Percentiles rank a stretch among this genome's conserved stretches.
phyloP scores from a whole-genome alignment of 164 flowering plant genomes.

The Nelumbo lutea region DNA sequence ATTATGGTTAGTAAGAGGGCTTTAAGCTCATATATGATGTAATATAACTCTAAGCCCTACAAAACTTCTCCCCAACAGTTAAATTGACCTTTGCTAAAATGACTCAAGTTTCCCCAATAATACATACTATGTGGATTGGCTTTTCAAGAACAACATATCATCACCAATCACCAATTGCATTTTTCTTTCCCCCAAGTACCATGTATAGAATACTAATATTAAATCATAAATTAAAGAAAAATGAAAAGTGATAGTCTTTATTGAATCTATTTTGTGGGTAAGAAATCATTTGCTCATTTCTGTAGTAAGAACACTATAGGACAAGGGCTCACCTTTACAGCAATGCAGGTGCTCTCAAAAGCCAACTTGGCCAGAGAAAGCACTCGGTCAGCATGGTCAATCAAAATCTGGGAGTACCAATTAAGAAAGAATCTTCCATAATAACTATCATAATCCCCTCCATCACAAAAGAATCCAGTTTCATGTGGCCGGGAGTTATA shows the following conservation, averaged over 20 bases:
- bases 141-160: too few relatives aligned
- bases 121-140: too few relatives aligned
- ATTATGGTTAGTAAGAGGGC: too few relatives aligned
- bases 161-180: too few relatives aligned
- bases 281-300: not conserved
- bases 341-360: conserved; percentile 73
- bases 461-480: conserved; percentile 89
- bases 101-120: too few relatives aligned
- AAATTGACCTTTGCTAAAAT: too few relatives aligned
- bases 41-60: too few relatives aligned
- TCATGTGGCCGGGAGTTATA: conserved; percentile 83
- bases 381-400: conserved; percentile 79
- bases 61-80: too few relatives aligned
- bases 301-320: not conserved
- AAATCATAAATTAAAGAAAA: too few relatives aligned
- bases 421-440: conserved; percentile 87
- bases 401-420: conserved; percentile 77
- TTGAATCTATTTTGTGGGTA: not conserved
- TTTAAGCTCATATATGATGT: too few relatives aligned
- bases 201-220: too few relatives aligned
- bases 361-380: conserved; percentile 78
- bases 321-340: conserved; percentile 59
- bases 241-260: not conserved
- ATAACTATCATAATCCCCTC: conserved; percentile 89
- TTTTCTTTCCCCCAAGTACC: too few relatives aligned